phyloP scores from a whole-genome alignment of 371 early-diverging fungal genomes.

The Mucor ambiguus region DNA sequence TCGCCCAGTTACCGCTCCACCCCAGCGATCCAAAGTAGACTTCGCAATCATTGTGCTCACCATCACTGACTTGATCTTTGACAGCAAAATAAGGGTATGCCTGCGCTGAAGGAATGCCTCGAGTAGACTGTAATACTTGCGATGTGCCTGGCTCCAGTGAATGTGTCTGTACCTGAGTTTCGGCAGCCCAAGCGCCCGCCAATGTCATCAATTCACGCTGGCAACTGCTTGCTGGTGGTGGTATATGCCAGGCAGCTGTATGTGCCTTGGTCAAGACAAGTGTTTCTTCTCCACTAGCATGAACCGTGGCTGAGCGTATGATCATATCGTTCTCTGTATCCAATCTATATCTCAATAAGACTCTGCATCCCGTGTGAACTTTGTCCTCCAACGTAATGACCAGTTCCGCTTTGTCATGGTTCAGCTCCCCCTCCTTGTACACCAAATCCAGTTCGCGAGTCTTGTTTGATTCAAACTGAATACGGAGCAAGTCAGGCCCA shows the following conservation, averaged over 20 bases:
- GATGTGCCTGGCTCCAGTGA: slow-evolving; percentile 28
- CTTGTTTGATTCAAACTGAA: slow-evolving; percentile 25
- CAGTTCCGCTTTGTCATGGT: slow-evolving; percentile 5
- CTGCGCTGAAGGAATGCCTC: slow-evolving; percentile 41
- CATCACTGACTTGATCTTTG: slow-evolving; percentile 21
- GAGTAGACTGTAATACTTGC: slow-evolving; percentile 28
- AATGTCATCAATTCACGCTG: slow-evolving; percentile 35
- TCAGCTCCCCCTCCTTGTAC: slow-evolving; percentile 6
- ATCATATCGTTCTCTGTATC: slow-evolving; percentile 38
- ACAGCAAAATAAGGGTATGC: slow-evolving; percentile 50
- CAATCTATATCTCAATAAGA: slow-evolving; percentile 32
- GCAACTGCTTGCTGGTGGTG: slow-evolving; percentile 15
- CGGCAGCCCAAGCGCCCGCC: slow-evolving; percentile 44
- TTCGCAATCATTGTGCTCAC: slow-evolving; percentile 17
- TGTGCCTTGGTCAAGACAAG: slow-evolving; percentile 12
- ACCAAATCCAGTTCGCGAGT: slow-evolving; percentile 37
- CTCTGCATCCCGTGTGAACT: slow-evolving; percentile 15
- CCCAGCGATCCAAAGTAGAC: slow-evolving; percentile 47
- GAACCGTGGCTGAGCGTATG: slow-evolving; percentile 18
- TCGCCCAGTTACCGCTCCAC: slow-evolving; percentile 49
- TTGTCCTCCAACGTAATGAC: slow-evolving; percentile 22
- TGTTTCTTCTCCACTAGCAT: background rate
- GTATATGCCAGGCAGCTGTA: slow-evolving; percentile 45
- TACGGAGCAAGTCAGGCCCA: slow-evolving; percentile 31
- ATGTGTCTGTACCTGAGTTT: slow-evolving; percentile 35